Percentiles rank a stretch among this genome's conserved stretches.
phyloP scores from a whole-genome alignment of 1,139 yeast genomes.

The Trichomonascaceae sp. region DNA sequence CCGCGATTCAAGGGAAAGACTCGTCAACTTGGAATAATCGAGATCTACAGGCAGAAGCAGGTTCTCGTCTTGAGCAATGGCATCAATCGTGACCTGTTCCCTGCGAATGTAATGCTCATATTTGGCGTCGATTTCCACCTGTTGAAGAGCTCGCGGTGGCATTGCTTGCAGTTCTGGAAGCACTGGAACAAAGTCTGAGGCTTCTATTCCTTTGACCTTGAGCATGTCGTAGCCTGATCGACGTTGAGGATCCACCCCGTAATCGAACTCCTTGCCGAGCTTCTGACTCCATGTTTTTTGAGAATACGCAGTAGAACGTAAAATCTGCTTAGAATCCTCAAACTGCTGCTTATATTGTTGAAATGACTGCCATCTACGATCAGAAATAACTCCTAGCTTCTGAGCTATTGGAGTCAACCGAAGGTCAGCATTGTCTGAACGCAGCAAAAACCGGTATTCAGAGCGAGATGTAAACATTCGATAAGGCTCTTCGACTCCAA shows the following conservation, averaged over 20 bases:
- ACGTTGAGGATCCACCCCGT: conserved; percentile 39
- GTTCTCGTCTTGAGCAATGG: conserved; percentile 78
- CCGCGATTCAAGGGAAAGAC: conserved; percentile 71
- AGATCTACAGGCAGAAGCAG: conserved; percentile 59
- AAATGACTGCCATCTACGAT: conserved; percentile 51
- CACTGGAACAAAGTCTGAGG: conserved; percentile 29
- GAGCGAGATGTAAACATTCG: conserved; percentile 97
- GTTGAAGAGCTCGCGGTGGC: conserved; percentile 50
- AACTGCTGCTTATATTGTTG: conserved; percentile 43
- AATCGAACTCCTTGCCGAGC: conserved; percentile 32
- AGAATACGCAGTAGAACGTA: conserved; percentile 44
- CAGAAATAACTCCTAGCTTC: conserved; percentile 59
- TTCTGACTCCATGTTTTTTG: conserved; percentile 49
- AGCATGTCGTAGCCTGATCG: conserved; percentile 54
- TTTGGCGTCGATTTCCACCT: conserved; percentile 71
- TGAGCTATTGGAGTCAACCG: conserved; percentile 71
- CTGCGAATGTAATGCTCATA: conserved; percentile 76
- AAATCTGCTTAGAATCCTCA: conserved; percentile 39
- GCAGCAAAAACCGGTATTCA: conserved; percentile 80
- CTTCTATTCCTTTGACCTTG: conserved; percentile 38
- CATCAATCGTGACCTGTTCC: conserved; percentile 63
- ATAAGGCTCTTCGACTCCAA: conserved; percentile 96
- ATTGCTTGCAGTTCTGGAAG: conserved; percentile 36
- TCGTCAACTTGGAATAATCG: conserved; percentile 48
- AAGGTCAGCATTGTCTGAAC: conserved; percentile 91